These are phyloP conservation scores for Fonsecaea pedrosoi DNA, from an alignment of 2,329 filamentous ascomycete genomes.

Conservation along the genomic window DNA sequence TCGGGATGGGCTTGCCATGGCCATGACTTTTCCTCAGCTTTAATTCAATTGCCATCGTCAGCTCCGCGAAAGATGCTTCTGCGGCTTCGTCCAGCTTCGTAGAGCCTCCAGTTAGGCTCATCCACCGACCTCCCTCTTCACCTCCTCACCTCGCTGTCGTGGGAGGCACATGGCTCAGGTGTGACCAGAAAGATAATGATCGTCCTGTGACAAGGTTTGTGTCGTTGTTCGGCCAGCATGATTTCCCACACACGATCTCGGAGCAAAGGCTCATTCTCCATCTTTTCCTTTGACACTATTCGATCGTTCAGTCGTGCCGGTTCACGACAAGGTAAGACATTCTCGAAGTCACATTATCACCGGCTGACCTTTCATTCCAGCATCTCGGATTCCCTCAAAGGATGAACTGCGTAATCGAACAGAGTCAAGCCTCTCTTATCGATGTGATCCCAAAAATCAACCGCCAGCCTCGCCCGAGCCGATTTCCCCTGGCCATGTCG, in stretches of 20 bases:
- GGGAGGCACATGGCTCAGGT: not conserved
- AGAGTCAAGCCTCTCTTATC: conserved; percentile 34
- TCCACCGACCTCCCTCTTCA: not conserved
- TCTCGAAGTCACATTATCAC: not conserved
- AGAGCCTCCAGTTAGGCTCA: not conserved
- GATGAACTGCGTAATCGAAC: conserved; percentile 30
- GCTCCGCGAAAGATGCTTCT: not conserved
- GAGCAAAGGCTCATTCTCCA: conserved; percentile 36
- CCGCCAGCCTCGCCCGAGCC: conserved; percentile 29
- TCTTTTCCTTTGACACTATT: conserved; percentile 36
- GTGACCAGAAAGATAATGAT: not conserved
- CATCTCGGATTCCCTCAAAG: conserved; percentile 31
- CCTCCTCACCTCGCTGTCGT: not conserved
- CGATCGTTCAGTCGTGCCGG: conserved; percentile 35
- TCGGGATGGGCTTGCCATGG: not conserved
- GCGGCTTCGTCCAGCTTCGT: not conserved
- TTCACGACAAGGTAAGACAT: conserved; percentile 34
- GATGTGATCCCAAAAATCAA: conserved; percentile 36
- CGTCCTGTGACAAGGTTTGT: conserved; percentile 7
- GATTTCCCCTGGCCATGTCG: not conserved
- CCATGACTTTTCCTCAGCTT: not conserved
- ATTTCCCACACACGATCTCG: conserved; percentile 27
- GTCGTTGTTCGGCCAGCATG: conserved; percentile 23
- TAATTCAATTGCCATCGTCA: not conserved
- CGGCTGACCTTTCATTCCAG: conserved; percentile 23